Base-by-base conservation (phyloP, 148 eudicot species). In the Amaranthus palmeri region DNA sequence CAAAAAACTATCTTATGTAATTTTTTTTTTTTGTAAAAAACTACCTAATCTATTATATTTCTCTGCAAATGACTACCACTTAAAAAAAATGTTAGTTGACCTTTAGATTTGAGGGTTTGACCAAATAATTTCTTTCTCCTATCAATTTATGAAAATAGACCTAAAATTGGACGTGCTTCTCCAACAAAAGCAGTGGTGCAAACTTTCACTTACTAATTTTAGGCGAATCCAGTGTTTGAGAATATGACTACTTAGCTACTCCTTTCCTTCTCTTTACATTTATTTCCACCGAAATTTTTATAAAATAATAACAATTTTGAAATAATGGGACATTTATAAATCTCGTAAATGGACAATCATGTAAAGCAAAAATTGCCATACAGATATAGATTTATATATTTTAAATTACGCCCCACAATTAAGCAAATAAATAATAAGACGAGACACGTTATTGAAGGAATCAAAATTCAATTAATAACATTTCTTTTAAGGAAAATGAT, bases 181-280 rank as follows among this genome's bases (percentile, higher is more conserved):
- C 15, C 40, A 15, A 57, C 61, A 15, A 6, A 15, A 56, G 2
- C 36, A 36, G 41, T 14, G 64, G 64, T 3, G 59, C 45, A 4
- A 7, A 25, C 25, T 64, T 64, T 64, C 25, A 3, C 11, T 11
- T 14, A 11, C 52, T 64, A 15, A 36, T 63, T 63, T 45, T 64
- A 46, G 67, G 67, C 67, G 51, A 64, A 46, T 64, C 51, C 65
- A 62, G 44, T 64, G 36, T 64, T 14, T 44, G 49, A 62, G 52
- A 46, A 14, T 44, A 64, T 15, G 51, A 46, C 67, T 11, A 3
- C 10, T 62, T 8, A 46, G 36, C 67, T 64, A 64, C 51, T 14
- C 25, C 5, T 45, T 64, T 64, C 25, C 67, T 7, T 15, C 14
- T 11, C n/a, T 40, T 53, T 7, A 53, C 4, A 10, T 8, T 8